Evolutionary conservation across 2,329 filamentous ascomycete genomes (phyloP), one percentile per base, ranked within the genome.

Genomic region (Neobulgaria alba): DNA sequence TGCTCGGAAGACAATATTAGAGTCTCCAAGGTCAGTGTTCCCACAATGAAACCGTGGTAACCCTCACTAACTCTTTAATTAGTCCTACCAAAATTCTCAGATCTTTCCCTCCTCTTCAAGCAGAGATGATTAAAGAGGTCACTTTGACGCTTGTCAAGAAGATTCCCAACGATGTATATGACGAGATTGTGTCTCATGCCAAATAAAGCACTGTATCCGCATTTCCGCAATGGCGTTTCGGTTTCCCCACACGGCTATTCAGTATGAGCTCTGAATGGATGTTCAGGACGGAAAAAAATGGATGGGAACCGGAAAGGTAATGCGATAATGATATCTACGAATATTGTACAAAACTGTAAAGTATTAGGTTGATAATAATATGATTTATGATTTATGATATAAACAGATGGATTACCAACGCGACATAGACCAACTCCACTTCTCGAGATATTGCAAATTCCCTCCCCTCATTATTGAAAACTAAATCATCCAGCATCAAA

Each of bases 71-170:
- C 33, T 10, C 32, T 18, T 1, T 2, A 3, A 17, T 26, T 21
- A 96, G 92, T 56, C 92, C 92, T 8, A 95, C 93, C 57, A 92
- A 92, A 58, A 76, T 95, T 12, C 69, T 95, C n/a, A 75, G 89
- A 42, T 89, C 84, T 2, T 87, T 95, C 53, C 89, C 89, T 5
- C 77, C 83, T 3, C 69, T 95, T 18, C 80, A 94, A 52, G 84
- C 89, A 3, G 82, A 86, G 53, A 79, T 82, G 50, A 84, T 95
- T 56, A 92, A 93, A 60, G 79, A 79, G 33, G 75, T 93, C 42
- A 90, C 90, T 1, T 79, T 95, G 52, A 80, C 82, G 38, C 83
- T 95, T 55, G 83, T 94, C 43, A 81, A 82, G 53, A 92, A 89
- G 69, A 88, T 98, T 40, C 90, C 92, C 2, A 79, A 88, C 47